Evolutionary conservation across 176 grass and related monocot species (phyloP), one percentile per base, ranked within the genome.

Genomic region (Carex kokanica): DNA sequence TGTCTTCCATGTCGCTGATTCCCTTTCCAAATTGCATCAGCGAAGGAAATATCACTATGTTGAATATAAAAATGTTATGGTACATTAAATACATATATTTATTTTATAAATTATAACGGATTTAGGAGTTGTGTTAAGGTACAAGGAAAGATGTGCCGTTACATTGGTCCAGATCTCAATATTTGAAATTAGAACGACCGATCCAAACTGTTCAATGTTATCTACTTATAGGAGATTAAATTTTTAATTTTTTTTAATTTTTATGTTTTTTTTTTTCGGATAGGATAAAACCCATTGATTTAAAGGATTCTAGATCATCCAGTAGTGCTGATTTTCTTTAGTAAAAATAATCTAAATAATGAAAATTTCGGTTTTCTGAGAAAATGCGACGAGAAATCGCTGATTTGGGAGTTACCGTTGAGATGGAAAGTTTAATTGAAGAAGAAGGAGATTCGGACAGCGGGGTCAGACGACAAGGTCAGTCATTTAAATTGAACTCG

Each of bases 21-120:
- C 91, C 91, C 59, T 84, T 93, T 89, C 92, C 90, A 25, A 25
- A 25, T 25, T 25, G 25, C 83, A 97, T 63, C 84, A 97, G 83
- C 3, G 93, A 97, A 71, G 93, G 91, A 84, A 97, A 97, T 82
- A 97, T 91, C 53, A 93, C 93, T 32, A 56, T 32, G 53, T 80
- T 38, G 27, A 77, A 60, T 80, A 12, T 36, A 31, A 60, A 52
- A 34, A 18, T 9, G 78, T 59, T 80, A 80, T n/a, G 52, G 14
- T 61, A 20, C 57, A 20, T 56, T 60, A 21, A 25, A 34, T 73
- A 24, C 36, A 24, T 45, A 21, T 14, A 52, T 25, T 47, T 24
- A 74, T 7, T 69, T 17, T 18, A 40, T 68, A 64, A 31, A 29
- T 32, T 64, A 36, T 36, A 68, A 40, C n/a, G 15, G 16, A 41